These are phyloP conservation scores for Penicillium paneum DNA, from an alignment of 2,329 filamentous ascomycete genomes.

Conservation along the genomic window DNA sequence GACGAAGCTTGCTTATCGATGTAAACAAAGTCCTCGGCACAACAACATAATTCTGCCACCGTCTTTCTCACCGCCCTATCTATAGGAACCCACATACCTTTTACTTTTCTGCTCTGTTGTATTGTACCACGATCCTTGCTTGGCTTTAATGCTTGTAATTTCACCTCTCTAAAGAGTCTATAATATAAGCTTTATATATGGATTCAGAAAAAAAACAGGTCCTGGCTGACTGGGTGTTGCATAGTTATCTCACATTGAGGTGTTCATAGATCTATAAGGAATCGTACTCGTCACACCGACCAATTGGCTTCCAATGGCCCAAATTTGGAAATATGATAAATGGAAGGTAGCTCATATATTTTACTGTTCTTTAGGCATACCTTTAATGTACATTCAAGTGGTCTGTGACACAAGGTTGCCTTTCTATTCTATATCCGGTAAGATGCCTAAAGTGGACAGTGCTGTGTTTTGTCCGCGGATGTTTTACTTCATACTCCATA, in stretches of 20 bases:
- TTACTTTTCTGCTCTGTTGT: neutral
- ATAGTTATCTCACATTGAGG: neutral
- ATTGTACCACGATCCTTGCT: neutral
- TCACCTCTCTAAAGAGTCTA: too few species aligned
- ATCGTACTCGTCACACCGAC: neutral
- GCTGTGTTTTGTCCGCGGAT: neutral
- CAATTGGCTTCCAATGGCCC: neutral
- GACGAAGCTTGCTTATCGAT: slow-evolving; percentile 6
- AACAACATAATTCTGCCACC: slow-evolving; percentile 2
- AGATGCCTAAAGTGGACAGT: neutral
- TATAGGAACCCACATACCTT: neutral
- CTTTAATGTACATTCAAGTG: neutral
- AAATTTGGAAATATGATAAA: too few species aligned
- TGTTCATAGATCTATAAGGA: neutral
- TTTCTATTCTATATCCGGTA: neutral
- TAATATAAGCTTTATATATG: neutral
- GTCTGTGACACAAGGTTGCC: neutral
- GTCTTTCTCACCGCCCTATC: slow-evolving; percentile 1
- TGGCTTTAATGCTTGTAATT: neutral
- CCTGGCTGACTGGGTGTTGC: neutral
- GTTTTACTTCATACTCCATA: too few species aligned
- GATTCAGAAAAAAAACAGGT: too few species aligned
- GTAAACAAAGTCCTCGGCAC: slow-evolving; percentile 16
- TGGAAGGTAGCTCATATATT: too few species aligned
- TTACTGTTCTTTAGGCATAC: neutral